Conservation (phyloP, 768 basidiomycete species). For the Coprinopsis sp. region DNA sequence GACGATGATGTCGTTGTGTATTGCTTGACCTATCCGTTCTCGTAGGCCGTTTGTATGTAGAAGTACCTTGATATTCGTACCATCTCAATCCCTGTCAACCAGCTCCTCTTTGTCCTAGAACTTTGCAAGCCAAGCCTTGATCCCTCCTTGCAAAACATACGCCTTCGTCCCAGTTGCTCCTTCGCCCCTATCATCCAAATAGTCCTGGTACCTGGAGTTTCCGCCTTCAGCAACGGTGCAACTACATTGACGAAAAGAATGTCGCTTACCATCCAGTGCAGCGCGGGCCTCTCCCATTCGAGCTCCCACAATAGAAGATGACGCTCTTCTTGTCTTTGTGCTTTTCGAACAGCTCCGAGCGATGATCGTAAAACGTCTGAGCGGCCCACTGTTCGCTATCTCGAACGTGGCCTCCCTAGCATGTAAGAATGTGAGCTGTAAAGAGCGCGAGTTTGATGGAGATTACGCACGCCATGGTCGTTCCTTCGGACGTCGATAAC, state of each 20-base stretch:
- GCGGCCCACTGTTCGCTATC: conserved; percentile 47
- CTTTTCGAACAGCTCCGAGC: conserved; percentile 36
- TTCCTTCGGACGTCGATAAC: conserved; percentile 48
- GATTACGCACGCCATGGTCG: conserved; percentile 38
- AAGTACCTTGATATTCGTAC: no score
- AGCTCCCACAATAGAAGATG: conserved; percentile 53
- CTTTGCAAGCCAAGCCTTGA: conserved; percentile 35
- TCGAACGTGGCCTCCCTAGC: conserved; percentile 49
- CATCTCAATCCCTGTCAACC: conserved; percentile 24
- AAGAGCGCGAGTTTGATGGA: background rate
- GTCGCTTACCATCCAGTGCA: conserved; percentile 49
- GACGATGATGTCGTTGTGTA: no score
- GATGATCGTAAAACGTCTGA: conserved; percentile 45
- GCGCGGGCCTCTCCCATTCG: conserved; percentile 46
- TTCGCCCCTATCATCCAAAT: conserved; percentile 29
- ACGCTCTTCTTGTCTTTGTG: conserved; percentile 37
- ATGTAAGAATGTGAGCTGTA: background rate
- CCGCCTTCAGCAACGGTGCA: background rate
- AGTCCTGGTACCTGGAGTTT: conserved; percentile 44
- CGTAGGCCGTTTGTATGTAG: no score
- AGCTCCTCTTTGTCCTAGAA: conserved; percentile 27
- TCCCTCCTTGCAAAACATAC: conserved; percentile 39
- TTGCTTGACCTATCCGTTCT: no score
- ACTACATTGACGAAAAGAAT: background rate
- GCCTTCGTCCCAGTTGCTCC: conserved; percentile 27